phyloP scores from a whole-genome alignment of 805 yeast species.

The Yamadazyma akitaensis region DNA sequence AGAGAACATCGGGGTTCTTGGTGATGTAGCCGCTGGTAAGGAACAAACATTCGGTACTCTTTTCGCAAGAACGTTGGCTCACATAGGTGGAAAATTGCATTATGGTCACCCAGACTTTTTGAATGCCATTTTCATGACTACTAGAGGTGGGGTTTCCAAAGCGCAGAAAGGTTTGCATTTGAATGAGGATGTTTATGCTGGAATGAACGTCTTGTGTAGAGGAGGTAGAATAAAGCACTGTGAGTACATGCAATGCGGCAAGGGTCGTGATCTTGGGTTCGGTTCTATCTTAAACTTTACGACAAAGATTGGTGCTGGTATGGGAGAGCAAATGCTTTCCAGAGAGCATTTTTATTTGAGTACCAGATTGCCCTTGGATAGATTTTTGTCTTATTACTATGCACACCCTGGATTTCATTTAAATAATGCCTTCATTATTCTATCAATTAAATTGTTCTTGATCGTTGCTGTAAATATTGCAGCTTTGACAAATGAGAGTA shows the following conservation, averaged over 20 bases:
- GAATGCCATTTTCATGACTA: conserved; percentile 71
- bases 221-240: conserved; percentile 88
- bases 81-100: conserved; percentile 82
- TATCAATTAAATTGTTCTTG: conserved; percentile 71
- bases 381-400: conserved; percentile 78
- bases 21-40: conserved; percentile 89
- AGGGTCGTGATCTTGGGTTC: conserved; percentile 86
- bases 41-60: conserved; percentile 87
- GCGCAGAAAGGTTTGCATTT: conserved; percentile 84
- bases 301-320: conserved; percentile 87
- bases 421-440: conserved; percentile 73
- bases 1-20: conserved; percentile 79
- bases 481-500: conserved; percentile 69
- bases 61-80: conserved; percentile 79
- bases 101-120: conserved; percentile 89
- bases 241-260: conserved; percentile 87
- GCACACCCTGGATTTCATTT: conserved; percentile 88
- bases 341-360: conserved; percentile 82
- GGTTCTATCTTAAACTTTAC: conserved; percentile 84
- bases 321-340: conserved; percentile 87
- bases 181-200: conserved; percentile 87
- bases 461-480: conserved; percentile 68
- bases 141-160: conserved; percentile 85
- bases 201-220: conserved; percentile 77
- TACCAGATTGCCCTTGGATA: conserved; percentile 74